phyloP scores from a whole-genome alignment of 345 rosid genomes.

The Citrus hindsii region DNA sequence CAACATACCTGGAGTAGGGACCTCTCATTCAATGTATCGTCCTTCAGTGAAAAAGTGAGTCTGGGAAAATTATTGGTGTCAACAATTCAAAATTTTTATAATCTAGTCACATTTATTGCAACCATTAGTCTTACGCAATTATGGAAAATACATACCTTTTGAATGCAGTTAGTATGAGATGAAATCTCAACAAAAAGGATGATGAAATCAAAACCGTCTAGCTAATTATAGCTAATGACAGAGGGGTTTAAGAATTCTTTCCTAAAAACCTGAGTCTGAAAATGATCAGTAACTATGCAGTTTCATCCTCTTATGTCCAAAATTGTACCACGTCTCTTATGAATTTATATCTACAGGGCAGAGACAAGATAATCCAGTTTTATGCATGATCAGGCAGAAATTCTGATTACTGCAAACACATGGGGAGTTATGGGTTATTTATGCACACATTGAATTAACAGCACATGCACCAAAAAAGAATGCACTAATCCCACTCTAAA shows the following conservation, averaged over 20 bases:
- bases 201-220: not conserved
- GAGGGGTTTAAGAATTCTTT: not conserved
- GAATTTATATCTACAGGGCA: not conserved
- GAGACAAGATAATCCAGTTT: not conserved
- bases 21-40: conserved; percentile 7
- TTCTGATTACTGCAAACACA: not conserved
- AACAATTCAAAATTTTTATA: not conserved
- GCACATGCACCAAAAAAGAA: not conserved
- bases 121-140: not conserved
- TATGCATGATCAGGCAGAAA: not conserved
- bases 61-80: not conserved
- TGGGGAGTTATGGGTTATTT: not conserved
- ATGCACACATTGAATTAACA: not conserved
- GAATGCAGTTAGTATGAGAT: too few species aligned
- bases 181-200: not conserved
- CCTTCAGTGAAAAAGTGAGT: not conserved
- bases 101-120: not conserved
- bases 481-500: not conserved
- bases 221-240: not conserved
- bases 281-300: not conserved
- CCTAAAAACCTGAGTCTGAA: not conserved
- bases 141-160: not conserved
- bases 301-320: not conserved
- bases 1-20: not conserved
- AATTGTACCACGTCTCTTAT: not conserved